These are phyloP conservation scores for Leccinum incarnatum DNA, from an alignment of 768 basidiomycete genomes.

Conservation along the genomic window DNA sequence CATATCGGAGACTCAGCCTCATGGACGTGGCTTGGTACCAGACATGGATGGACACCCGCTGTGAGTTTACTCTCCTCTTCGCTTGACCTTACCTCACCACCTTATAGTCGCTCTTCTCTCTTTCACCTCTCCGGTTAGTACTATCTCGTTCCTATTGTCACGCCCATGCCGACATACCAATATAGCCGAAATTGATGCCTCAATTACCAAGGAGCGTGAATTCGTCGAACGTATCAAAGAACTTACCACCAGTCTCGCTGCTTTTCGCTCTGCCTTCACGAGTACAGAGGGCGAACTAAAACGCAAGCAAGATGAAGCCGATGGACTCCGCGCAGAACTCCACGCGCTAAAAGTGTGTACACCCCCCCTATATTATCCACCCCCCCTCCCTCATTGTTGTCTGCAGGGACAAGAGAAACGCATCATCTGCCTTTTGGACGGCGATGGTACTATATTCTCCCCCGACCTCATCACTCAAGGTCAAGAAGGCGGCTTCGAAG, in stretches of 20 bases:
- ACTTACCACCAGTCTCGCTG: conserved; percentile 23
- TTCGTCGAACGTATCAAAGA: conserved; percentile 19
- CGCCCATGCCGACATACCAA: not conserved
- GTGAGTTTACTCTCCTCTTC: conserved; percentile 1
- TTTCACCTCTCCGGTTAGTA: conserved; percentile 7
- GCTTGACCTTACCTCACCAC: not conserved
- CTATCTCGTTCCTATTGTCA: not conserved
- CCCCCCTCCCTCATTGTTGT: not conserved
- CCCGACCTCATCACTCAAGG: conserved; percentile 52
- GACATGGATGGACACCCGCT: conserved; percentile 20
- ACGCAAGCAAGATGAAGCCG: conserved; percentile 12
- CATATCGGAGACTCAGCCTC: not conserved
- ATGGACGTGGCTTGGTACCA: not conserved
- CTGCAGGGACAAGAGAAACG: conserved; percentile 32
- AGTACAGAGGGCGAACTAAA: conserved; percentile 20
- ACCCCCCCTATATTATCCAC: not conserved
- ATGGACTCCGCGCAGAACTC: conserved; percentile 25
- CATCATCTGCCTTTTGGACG: conserved; percentile 54
- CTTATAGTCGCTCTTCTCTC: conserved; percentile 6
- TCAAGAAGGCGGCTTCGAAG: conserved; percentile 54
- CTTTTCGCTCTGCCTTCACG: conserved; percentile 28
- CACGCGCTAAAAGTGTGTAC: conserved; percentile 25
- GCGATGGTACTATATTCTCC: conserved; percentile 61
- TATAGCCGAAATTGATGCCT: conserved; percentile 31
- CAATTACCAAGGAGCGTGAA: conserved; percentile 24